phyloP scores from a whole-genome alignment of 140 eudicot genomes.

The Artemisia princeps region DNA sequence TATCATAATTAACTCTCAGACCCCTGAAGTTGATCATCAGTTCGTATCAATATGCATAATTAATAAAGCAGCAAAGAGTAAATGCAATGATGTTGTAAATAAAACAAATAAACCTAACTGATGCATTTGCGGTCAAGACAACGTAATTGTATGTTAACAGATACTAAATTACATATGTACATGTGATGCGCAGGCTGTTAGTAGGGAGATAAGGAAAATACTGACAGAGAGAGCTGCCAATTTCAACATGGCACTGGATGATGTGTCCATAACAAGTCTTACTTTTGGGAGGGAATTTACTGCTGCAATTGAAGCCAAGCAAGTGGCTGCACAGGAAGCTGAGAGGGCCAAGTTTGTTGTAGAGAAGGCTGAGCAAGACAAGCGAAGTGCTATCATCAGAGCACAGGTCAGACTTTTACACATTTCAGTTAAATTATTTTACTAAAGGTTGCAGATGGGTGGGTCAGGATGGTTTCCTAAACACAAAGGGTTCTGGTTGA shows the following conservation, averaged over 20 bases:
- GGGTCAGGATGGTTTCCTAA: too few relatives aligned
- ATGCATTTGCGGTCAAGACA: too few relatives aligned
- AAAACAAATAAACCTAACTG: too few relatives aligned
- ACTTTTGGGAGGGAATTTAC: conserved; percentile 87
- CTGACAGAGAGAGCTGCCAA: conserved; percentile 67
- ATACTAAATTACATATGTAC: background rate
- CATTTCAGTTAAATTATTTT: background rate
- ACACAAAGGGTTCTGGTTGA: too few relatives aligned
- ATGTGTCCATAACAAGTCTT: conserved; percentile 78
- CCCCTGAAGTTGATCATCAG: too few relatives aligned
- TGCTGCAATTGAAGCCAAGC: conserved; percentile 91
- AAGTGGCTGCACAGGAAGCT: conserved; percentile 97
- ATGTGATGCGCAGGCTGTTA: conserved; percentile 54
- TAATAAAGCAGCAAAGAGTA: too few relatives aligned
- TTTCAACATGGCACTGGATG: conserved; percentile 84
- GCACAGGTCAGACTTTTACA: conserved; percentile 62
- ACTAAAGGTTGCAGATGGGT: too few relatives aligned
- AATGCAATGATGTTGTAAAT: too few relatives aligned
- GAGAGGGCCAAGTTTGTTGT: conserved; percentile 96
- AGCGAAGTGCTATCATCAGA: conserved; percentile 81
- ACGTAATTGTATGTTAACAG: too few relatives aligned
- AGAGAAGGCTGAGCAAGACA: conserved; percentile 95
- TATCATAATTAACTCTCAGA: too few relatives aligned
- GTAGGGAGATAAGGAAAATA: conserved; percentile 77
- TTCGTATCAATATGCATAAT: too few relatives aligned